Base-by-base conservation (phyloP, 2,329 filamentous ascomycete genomes). In the Herpomyces periplanetae region DNA sequence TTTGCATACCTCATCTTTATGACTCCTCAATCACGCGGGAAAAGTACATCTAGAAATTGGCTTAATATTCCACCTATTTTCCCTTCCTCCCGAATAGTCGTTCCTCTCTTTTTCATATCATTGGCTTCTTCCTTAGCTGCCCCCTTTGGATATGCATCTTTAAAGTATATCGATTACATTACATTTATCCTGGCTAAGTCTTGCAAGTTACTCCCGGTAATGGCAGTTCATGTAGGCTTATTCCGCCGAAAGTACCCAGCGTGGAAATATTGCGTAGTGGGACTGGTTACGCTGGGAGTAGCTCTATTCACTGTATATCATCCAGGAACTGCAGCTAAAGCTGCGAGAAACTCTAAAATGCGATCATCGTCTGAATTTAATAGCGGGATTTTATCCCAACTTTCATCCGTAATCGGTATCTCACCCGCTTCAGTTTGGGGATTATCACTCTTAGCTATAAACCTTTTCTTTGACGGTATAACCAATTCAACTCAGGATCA, bases 151-250 rank as follows among this genome's bases (percentile, higher is more conserved):
- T 91, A 91, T 41, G 73, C 80, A 19, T 64, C 59, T 23, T 57
- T 91, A 19, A 59, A 63, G 14, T 71, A 91, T 38, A 71, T 91
- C 40, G 80, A 91, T 51, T 91, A 91, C 42, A 68, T 91, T 33
- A 88, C 80, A 12, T 91, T 85, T 42, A 66, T 88, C 29, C 62
- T 96, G 16, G 75, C 80, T 30, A 91, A 96, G 43, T 73, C 63
- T 30, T 96, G 80, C 60, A 96, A 96, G 45, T 52, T 96, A 9
- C 57, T 96, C n/a, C 80, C 80, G 2, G 80, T 96, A 33, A 91
- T 96, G 80, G 60, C 80, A 32, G 51, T 96, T 15, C 75, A 96
- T 44, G 55, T 91, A 32, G 75, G 71, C 17, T 41, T 96, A 17
- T 96, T 88, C 46, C 59, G 62, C 24, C 64, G 62, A 32, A 50